These are phyloP conservation scores for Gossypium thurberi DNA, from an alignment of 345 rosid genomes.

Conservation along the genomic window DNA sequence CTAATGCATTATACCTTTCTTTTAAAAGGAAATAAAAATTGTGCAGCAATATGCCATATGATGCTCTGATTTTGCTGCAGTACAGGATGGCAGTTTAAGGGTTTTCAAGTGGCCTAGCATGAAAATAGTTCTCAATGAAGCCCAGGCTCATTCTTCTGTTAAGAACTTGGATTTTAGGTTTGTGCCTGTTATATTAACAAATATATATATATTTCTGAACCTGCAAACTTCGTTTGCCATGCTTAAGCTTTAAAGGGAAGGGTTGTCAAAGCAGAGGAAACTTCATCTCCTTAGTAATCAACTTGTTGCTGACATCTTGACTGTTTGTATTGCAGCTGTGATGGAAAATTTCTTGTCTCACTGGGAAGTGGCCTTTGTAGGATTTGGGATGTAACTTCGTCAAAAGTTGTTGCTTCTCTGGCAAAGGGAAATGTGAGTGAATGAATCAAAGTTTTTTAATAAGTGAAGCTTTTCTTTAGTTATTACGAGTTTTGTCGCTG, in stretches of 20 bases:
- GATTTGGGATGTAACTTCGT: constrained; percentile 74
- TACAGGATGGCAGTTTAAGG: constrained; percentile 88
- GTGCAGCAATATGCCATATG: constrained; percentile 17
- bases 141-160: constrained; percentile 54
- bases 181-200: background rate
- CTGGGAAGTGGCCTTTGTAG: constrained; percentile 73
- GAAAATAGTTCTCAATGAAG: constrained; percentile 55
- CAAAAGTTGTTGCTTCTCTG: constrained; percentile 51
- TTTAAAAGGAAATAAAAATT: background rate
- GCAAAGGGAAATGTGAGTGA: constrained; percentile 57
- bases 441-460: background rate
- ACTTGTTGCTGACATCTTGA: constrained; percentile 16
- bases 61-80: constrained; percentile 45
- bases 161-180: constrained; percentile 78
- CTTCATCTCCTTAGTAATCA: background rate
- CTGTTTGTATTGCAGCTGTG: constrained; percentile 45
- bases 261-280: background rate
- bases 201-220: background rate
- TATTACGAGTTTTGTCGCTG: background rate
- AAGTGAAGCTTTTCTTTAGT: background rate
- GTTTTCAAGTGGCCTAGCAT: constrained; percentile 90
- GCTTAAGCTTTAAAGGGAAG: constrained; percentile 1
- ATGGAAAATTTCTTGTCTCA: constrained; percentile 77
- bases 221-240: background rate
- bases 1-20: constrained; percentile 13